Evolutionary conservation across 2,329 filamentous ascomycete genomes (phyloP).

Genomic region (Claviceps lovelessii): DNA sequence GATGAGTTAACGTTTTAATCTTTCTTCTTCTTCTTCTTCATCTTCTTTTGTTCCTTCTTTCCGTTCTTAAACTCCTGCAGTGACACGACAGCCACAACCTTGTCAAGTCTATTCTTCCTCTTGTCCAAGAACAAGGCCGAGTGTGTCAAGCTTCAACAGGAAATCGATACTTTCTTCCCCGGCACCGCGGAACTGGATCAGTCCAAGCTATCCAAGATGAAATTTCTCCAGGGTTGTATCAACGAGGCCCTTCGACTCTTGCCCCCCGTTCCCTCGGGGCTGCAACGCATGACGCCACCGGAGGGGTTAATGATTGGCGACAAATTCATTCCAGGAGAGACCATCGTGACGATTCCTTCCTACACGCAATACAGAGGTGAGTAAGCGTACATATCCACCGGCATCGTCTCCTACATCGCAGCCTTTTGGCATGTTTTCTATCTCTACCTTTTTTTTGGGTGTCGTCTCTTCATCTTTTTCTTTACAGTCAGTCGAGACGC

Average conservation of each 20-base stretch:
- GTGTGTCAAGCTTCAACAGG: constrained; percentile 21
- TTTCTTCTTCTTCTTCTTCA: too few species aligned
- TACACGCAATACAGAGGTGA: constrained; percentile 7
- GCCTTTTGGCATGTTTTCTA: not conserved
- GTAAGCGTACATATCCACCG: not conserved
- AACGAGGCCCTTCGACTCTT: constrained; percentile 26
- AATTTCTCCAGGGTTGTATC: constrained; percentile 22
- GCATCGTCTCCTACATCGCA: not conserved
- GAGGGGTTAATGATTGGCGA: constrained; percentile 21
- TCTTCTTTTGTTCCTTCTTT: too few species aligned
- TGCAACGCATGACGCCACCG: constrained; percentile 22
- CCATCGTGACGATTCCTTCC: constrained; percentile 15
- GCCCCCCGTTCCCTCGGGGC: constrained; percentile 21
- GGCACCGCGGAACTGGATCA: constrained; percentile 5
- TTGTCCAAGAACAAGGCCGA: constrained; percentile 13
- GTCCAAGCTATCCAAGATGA: constrained; percentile 11
- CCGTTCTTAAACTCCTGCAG: constrained; percentile 3
- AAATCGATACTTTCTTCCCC: constrained; percentile 14
- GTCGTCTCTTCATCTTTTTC: not conserved
- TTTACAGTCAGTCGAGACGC: not conserved
- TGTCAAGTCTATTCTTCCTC: constrained; percentile 21
- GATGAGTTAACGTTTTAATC: not conserved
- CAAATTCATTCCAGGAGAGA: constrained; percentile 21
- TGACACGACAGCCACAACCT: constrained; percentile 22
- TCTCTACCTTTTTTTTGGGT: not conserved